Base-by-base conservation (phyloP, 1,284 basidiomycete species). In the Sanghuangporus sanghuang region DNA sequence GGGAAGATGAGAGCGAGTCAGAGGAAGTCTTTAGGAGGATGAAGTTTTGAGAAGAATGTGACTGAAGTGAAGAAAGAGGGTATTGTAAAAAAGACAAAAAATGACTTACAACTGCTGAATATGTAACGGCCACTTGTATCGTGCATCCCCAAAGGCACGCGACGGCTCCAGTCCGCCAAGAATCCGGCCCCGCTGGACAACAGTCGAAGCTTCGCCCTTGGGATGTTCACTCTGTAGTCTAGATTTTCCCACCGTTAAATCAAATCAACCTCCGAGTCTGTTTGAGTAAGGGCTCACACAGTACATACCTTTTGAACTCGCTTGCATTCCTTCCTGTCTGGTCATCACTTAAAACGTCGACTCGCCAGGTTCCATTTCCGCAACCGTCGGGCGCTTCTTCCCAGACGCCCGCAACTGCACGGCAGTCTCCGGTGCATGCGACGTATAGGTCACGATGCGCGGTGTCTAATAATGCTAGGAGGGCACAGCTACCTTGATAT, bases 361-460 rank as follows among this genome's bases (percentile, higher is more conserved):
- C 91, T 60, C 87, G 84, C 96, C 96, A 98, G 64, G 77, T 77
- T 14, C 84, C 84, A 39, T 77, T 77, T 6, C 86, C 69, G 18
- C 44, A 44, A 3, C 56, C 84, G 70, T 86, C 79, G 8, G 77
- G 78, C 57, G 79, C 79, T 57, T 81, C 78, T 68, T 93, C 87
- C 90, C 93, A 96, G 64, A 94, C 85, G 35, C 97, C 97, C 12
- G 96, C 96, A 2, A 99, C 93, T 9, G 97, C 97, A 52, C 97
- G 86, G 70, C 92, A 92, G 73, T 99, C 97, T 1, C 97, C 97
- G 6, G 95, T 90, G 68, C 90, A 90, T 1, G 97, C 96, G 44
- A 98, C 86, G 70, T 96, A 96, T 42, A 98, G 74, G 70, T 93
- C 87, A 57, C 82, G 82, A 66, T 90, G 82, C 23, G 89, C 85